Evolutionary conservation across 768 basidiomycete species (phyloP).

Genomic region (Phlegmacium glaucopus): DNA sequence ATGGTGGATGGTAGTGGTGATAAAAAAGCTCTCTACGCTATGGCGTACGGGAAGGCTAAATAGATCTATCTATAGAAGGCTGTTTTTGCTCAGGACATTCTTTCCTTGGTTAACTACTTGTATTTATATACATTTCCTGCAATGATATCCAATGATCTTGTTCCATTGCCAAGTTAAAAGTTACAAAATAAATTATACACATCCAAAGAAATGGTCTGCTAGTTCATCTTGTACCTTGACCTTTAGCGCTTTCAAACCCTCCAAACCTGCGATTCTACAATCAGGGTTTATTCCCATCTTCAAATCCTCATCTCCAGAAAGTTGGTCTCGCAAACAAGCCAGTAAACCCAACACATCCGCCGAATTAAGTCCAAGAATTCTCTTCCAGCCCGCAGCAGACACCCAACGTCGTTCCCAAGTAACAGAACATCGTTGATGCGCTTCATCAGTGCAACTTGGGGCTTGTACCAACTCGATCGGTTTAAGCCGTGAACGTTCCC

Average conservation of each 20-base stretch:
- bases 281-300: conserved; percentile 19
- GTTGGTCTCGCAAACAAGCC: conserved; percentile 28
- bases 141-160: too few relatives aligned
- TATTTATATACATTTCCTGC: too few relatives aligned
- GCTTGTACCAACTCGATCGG: conserved; percentile 24
- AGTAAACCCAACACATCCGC: conserved; percentile 31
- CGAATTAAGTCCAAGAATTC: conserved; percentile 26
- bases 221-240: conserved; percentile 18
- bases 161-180: too few relatives aligned
- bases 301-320: conserved; percentile 31
- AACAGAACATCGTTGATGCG: conserved; percentile 24
- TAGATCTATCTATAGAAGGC: too few relatives aligned
- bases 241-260: conserved; percentile 17
- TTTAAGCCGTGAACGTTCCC: conserved; percentile 29
- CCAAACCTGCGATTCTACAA: conserved; percentile 32
- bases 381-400: conserved; percentile 27
- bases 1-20: conserved; percentile 60
- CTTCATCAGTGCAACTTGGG: conserved; percentile 16
- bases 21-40: conserved; percentile 42
- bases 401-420: conserved; percentile 34
- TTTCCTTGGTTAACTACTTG: too few relatives aligned
- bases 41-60: too few relatives aligned
- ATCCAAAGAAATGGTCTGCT: conserved; percentile 25
- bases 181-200: conserved; percentile 7
- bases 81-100: too few relatives aligned